Evolutionary conservation across 1,284 basidiomycete genomes (phyloP), one percentile per base, ranked within the genome.

Genomic region (Apiotrichum montevideense): DNA sequence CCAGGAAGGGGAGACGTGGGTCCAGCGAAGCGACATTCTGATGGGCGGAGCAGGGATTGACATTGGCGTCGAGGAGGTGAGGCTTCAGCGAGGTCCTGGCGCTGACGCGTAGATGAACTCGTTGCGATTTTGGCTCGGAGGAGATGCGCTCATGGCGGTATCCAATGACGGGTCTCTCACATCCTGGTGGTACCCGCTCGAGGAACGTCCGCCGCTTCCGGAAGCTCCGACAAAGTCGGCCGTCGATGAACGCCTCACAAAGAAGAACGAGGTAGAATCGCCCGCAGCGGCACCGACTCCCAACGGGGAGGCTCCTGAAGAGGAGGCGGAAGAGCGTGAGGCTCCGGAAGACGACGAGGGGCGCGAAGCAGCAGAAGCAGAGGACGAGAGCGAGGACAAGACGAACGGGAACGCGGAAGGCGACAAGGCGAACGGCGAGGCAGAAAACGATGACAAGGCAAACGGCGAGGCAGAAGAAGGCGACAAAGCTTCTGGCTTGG

Each of bases 111-210:
- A 72, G 71, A 70, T 75, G 58, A 75, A 75, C 57, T 66, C 64
- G 35, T 56, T 75, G 6, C 51, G 67, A 8, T 75, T 71, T 55
- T 62, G 56, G 53, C 66, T 67, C 35, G 65, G 59, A 6, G 73
- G 73, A 1, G 64, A 68, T 46, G 49, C 68, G 0, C 62, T 71
- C 9, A 65, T 69, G 40, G 67, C 66, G 1, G 73, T 73, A 6
- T 71, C 70, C 1, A 73, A 73, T 50, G 71, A 72, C 50, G 73
- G 73, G 0, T 66, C 65, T 1, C 56, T 72, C 15, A 70, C 64
- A 29, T 67, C 71, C 2, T 75, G 73, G 73, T 46, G 57, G 33
- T 75, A 70, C 51, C 71, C 72, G 2, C 37, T 65, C 5, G 54
- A 63, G 35, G 56, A 57, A 34, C 58, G 56, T 3, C 42, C 43